Evolutionary conservation across 2,329 filamentous ascomycete species (phyloP).

Genomic region (Aspergillus alliaceus): DNA sequence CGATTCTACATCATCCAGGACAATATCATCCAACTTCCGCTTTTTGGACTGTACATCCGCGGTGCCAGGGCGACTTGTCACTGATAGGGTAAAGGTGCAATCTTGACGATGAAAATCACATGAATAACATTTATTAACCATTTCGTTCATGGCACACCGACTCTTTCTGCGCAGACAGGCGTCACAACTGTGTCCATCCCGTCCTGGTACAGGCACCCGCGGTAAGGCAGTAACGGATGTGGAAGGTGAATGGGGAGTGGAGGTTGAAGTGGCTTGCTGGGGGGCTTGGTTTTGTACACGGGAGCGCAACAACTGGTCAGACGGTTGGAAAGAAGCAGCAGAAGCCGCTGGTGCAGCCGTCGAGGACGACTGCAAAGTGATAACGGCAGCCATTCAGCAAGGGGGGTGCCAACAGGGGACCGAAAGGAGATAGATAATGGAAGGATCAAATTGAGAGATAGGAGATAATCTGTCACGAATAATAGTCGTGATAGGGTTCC

Average conservation of each 20-base stretch:
- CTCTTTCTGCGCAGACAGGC: conserved; percentile 44
- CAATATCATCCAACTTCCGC: conserved; percentile 38
- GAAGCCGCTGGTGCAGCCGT: conserved; percentile 27
- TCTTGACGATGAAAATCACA: conserved; percentile 47
- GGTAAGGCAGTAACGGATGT: conserved; percentile 24
- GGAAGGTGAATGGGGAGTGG: conserved; percentile 18
- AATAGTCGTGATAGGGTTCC: conserved; percentile 4
- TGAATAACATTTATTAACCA: conserved; percentile 45
- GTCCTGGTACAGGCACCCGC: conserved; percentile 26
- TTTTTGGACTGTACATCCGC: conserved; percentile 36
- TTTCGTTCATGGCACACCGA: conserved; percentile 45
- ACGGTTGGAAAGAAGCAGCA: conserved; percentile 24
- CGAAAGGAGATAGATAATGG: background rate
- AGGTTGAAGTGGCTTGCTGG: conserved; percentile 22
- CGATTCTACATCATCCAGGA: conserved; percentile 27
- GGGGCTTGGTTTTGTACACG: conserved; percentile 20
- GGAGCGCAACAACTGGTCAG: conserved; percentile 25
- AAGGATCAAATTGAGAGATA: conserved; percentile 4
- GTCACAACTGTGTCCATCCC: conserved; percentile 44
- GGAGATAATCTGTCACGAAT: conserved; percentile 6
- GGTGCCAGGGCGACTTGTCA: conserved; percentile 14
- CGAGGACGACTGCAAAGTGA: conserved; percentile 41
- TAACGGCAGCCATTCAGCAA: conserved; percentile 38
- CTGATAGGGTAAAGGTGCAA: conserved; percentile 40
- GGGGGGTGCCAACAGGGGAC: background rate